A percentile compares a stretch with the other conserved stretches of the same genome.
Conservation (phyloP, 768 basidiomycete genomes). For the Lactarius evosmus region DNA sequence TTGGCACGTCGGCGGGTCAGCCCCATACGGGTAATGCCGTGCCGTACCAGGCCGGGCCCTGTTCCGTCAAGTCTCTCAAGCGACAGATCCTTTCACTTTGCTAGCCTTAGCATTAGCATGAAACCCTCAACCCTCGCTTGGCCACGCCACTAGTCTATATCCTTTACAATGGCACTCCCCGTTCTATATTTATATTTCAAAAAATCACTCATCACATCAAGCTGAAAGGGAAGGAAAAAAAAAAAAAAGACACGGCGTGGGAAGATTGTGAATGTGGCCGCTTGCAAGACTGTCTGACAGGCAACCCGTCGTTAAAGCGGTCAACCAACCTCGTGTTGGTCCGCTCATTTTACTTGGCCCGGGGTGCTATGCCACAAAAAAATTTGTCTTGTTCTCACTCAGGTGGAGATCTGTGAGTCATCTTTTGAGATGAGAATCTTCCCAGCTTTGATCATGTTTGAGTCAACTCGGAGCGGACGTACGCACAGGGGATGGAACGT, state of each 20-base stretch:
- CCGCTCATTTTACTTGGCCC: slow-evolving; percentile 2
- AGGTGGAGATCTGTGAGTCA: slow-evolving; percentile 17
- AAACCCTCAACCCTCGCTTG: slow-evolving; percentile 20
- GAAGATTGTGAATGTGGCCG: slow-evolving; percentile 9
- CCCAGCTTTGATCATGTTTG: slow-evolving; percentile 25
- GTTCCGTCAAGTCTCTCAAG: not conserved
- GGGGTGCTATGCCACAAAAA: not conserved
- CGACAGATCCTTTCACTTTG: slow-evolving; percentile 15
- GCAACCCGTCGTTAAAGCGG: not conserved
- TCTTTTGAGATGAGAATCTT: not conserved
- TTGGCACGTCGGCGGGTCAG: not conserved
- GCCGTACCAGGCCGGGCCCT: not conserved
- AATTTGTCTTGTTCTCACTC: slow-evolving; percentile 8
- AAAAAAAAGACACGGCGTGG: slow-evolving; percentile 6
- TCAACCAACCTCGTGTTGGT: slow-evolving; percentile 10
- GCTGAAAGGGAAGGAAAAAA: not conserved
- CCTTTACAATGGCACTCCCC: not conserved
- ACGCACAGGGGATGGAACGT: slow-evolving; percentile 22
- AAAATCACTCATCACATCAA: slow-evolving; percentile 7
- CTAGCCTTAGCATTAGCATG: slow-evolving; percentile 11
- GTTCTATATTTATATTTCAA: slow-evolving; percentile 12
- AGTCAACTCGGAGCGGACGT: slow-evolving; percentile 21
- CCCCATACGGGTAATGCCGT: not conserved
- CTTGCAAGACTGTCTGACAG: not conserved
- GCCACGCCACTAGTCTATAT: slow-evolving; percentile 16